Evolutionary conservation across 345 rosid species (phyloP), one percentile per base, ranked within the genome.

Genomic region (Eutrema heterophyllum): DNA sequence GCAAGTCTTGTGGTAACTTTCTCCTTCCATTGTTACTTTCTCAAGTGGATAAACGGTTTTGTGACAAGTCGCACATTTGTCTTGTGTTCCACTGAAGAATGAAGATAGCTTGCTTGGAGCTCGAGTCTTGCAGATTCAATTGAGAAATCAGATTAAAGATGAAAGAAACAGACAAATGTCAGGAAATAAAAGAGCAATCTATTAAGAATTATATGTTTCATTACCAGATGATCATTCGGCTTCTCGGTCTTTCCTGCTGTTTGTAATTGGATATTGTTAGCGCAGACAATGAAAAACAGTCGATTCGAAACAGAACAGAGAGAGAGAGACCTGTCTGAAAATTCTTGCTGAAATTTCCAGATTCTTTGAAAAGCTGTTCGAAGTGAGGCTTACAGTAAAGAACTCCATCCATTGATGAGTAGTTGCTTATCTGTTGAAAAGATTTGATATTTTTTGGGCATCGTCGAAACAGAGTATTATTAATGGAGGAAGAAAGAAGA

Each of bases 321-420:
- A 59, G 4, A 60, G 29, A 43, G 38, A n/a, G 16, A 55, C 63
- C 83, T 24, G 85, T 26, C 63, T 88, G 80, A 33, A 77, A 77
- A 16, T 71, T 95, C 89, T 92, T 96, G 84, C 87, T 89, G 80
- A 81, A 92, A 84, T 89, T 88, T 27, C 98, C 99, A 75, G 98
- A 87, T 81, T 90, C 97, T 85, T 92, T 96, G 84, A 89, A 96
- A 32, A 96, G 97, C 67, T 90, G 99, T 80, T 96, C 98, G 55
- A 87, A 96, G 74, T 96, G 98, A 73, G 96, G 40, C 86, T 84
- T 92, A 83, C 99, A 96, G 79, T 87, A 96, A 39, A 96, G 88
- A 70, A 96, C 90, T 65, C 98, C 99, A 79, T 96, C 99, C 96
- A 96, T 90, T 56, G 98, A 92, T 43, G 92, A 88, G 83, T 96